Evolutionary conservation across 768 basidiomycete species (phyloP).

Genomic region (Russula sp.): DNA sequence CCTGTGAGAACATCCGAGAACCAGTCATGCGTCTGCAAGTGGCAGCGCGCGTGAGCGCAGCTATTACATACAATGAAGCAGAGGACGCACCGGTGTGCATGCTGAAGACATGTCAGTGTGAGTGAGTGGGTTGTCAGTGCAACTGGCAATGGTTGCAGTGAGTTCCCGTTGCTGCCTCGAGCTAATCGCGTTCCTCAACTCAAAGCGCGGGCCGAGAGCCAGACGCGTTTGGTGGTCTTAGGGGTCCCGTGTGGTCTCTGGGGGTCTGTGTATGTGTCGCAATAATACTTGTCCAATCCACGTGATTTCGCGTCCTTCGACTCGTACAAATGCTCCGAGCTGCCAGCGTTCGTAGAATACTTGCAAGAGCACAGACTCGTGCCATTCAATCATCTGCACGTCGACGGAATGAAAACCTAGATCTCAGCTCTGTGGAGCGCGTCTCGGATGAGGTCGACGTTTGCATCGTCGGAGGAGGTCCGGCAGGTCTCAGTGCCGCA

Average conservation of each 20-base stretch:
- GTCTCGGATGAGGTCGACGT: slow-evolving; percentile 93
- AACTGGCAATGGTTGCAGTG: background rate
- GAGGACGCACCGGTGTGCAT: slow-evolving; percentile 16
- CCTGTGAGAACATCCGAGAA: slow-evolving; percentile 23
- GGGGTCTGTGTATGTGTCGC: background rate
- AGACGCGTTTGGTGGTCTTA: slow-evolving; percentile 2
- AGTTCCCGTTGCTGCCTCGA: background rate
- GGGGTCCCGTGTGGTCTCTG: background rate
- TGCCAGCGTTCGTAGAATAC: background rate
- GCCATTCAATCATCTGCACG: slow-evolving; percentile 28
- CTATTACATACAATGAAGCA: background rate
- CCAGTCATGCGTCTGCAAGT: slow-evolving; percentile 22
- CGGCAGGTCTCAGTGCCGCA: slow-evolving; percentile 93
- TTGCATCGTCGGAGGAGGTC: slow-evolving; percentile 94
- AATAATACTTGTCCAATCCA: background rate
- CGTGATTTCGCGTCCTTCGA: slow-evolving; percentile 14
- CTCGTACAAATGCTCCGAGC: slow-evolving; percentile 15
- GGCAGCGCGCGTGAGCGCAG: slow-evolving; percentile 2
- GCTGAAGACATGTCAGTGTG: slow-evolving; percentile 15
- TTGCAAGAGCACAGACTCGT: slow-evolving; percentile 14
- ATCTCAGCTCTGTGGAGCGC: slow-evolving; percentile 64
- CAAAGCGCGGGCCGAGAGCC: too few species aligned
- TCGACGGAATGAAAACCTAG: slow-evolving; percentile 37
- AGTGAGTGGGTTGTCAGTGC: background rate
- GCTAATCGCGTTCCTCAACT: background rate